A percentile compares a stretch with the other conserved stretches of the same genome.
phyloP scores from a whole-genome alignment of 2,329 filamentous ascomycete genomes.

The Penicillium sp. region DNA sequence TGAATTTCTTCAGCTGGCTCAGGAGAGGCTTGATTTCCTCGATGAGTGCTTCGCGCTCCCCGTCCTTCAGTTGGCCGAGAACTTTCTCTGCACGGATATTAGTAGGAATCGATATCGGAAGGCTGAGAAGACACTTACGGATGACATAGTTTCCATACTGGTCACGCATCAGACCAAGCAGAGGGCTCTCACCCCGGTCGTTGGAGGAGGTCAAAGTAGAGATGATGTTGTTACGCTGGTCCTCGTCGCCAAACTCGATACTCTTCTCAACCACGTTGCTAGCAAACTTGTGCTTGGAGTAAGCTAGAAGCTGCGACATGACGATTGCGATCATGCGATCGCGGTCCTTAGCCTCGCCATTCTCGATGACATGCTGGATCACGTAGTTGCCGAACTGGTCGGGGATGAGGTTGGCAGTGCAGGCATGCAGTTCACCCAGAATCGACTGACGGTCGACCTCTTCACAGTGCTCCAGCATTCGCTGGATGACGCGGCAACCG shows the following conservation, averaged over 20 bases:
- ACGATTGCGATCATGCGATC: constrained; percentile 68
- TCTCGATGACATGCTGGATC: constrained; percentile 80
- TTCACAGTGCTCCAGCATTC: constrained; percentile 78
- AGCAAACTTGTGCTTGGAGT: constrained; percentile 93
- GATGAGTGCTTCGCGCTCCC: constrained; percentile 56
- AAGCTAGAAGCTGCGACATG: constrained; percentile 62
- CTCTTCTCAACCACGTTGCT: constrained; percentile 97
- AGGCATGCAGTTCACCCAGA: constrained; percentile 70
- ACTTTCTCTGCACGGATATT: constrained; percentile 64
- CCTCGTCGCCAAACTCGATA: constrained; percentile 63
- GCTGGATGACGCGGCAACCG: constrained; percentile 87
- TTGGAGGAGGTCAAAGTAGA: constrained; percentile 56
- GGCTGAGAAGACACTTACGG: constrained; percentile 57
- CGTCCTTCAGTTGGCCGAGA: constrained; percentile 57
- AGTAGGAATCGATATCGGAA: constrained; percentile 15
- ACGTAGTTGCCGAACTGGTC: constrained; percentile 97
- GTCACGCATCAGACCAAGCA: constrained; percentile 77
- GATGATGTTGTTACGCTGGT: constrained; percentile 67
- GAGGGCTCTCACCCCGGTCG: constrained; percentile 61
- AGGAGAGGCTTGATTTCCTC: constrained; percentile 61
- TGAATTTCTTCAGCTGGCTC: constrained; percentile 57
- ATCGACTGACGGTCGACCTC: constrained; percentile 66
- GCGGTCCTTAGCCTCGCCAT: constrained; percentile 68
- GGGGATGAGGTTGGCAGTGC: constrained; percentile 66
- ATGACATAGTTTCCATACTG: constrained; percentile 95